Conservation (phyloP, 768 basidiomycete species). For the Nidularia pulvinata region DNA sequence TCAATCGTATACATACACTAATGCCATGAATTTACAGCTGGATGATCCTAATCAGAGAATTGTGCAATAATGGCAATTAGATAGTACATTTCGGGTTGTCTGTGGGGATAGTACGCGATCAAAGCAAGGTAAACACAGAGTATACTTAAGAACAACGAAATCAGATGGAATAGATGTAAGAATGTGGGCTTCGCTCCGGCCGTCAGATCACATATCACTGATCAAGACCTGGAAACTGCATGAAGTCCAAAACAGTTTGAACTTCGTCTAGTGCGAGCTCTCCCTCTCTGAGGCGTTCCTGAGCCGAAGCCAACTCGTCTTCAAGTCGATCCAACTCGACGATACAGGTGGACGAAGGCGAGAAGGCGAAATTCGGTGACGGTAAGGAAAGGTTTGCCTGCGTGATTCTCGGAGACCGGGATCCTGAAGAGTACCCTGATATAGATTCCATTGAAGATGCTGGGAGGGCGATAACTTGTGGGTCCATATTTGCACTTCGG, state of each 20-base stretch:
- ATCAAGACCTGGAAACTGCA: not conserved
- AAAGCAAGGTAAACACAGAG: not conserved
- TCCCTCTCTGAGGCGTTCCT: slow-evolving; percentile 3
- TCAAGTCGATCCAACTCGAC: slow-evolving; percentile 3
- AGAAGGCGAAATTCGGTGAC: not conserved
- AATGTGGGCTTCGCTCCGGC: not conserved
- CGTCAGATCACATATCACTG: not conserved
- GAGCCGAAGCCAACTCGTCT: slow-evolving; percentile 3
- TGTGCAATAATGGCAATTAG: not conserved
- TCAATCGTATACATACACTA: not conserved
- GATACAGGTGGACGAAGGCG: not conserved
- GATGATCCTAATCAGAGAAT: not conserved
- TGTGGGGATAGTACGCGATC: not conserved
- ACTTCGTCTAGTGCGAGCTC: slow-evolving; percentile 8
- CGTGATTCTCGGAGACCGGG: not conserved
- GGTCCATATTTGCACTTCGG: slow-evolving; percentile 5
- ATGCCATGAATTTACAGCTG: no score
- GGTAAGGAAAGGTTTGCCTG: not conserved
- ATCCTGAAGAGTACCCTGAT: slow-evolving; percentile 2
- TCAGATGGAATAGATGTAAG: not conserved
- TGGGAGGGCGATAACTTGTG: slow-evolving; percentile 10
- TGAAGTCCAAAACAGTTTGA: not conserved
- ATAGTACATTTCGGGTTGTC: not conserved
- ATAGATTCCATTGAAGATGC: slow-evolving; percentile 8
- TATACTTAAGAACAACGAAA: not conserved